Evolutionary conservation across 192 early-diverging fungal species (phyloP).

Genomic region (Coemansia reversa): DNA sequence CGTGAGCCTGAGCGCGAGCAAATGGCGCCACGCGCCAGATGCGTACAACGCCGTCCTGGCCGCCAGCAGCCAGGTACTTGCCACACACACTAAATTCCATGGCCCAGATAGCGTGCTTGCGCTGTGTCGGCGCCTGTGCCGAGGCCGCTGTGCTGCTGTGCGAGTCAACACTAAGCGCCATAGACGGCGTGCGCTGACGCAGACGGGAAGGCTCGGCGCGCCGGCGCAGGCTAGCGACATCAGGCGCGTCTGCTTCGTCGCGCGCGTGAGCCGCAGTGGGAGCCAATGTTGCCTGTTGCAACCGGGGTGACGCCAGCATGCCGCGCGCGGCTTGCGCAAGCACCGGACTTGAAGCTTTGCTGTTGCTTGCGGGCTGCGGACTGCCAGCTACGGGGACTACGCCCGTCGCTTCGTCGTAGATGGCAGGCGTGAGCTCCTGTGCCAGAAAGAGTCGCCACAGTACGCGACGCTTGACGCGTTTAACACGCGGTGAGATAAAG

Average conservation of each 20-base stretch:
- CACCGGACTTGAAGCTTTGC: slow-evolving; percentile 17
- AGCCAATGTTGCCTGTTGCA: neutral
- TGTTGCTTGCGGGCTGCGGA: slow-evolving; percentile 6
- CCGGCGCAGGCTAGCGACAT: slow-evolving; percentile 18
- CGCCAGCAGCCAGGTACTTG: slow-evolving; percentile 74
- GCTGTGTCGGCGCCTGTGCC: neutral
- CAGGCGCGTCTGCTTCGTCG: neutral
- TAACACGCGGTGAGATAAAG: slow-evolving; percentile 43
- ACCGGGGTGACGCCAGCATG: neutral
- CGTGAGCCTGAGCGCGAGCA: slow-evolving; percentile 41
- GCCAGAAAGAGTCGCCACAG: slow-evolving; percentile 55
- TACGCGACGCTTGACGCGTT: slow-evolving; percentile 50
- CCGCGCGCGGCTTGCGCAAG: slow-evolving; percentile 8
- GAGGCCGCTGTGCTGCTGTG: neutral
- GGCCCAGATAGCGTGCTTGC: slow-evolving; percentile 63
- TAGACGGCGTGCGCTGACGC: slow-evolving; percentile 10
- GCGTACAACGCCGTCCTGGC: slow-evolving; percentile 69
- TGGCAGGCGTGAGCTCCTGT: slow-evolving; percentile 40
- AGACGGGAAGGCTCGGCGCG: neutral
- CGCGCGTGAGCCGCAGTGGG: neutral
- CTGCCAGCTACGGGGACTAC: neutral
- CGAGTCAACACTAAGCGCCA: slow-evolving; percentile 22
- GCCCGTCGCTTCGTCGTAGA: slow-evolving; percentile 30
- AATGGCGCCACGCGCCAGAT: slow-evolving; percentile 62
- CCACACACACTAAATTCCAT: slow-evolving; percentile 79